Conservation (phyloP, 495 filamentous ascomycete species). For the Penicillium fimorum region DNA sequence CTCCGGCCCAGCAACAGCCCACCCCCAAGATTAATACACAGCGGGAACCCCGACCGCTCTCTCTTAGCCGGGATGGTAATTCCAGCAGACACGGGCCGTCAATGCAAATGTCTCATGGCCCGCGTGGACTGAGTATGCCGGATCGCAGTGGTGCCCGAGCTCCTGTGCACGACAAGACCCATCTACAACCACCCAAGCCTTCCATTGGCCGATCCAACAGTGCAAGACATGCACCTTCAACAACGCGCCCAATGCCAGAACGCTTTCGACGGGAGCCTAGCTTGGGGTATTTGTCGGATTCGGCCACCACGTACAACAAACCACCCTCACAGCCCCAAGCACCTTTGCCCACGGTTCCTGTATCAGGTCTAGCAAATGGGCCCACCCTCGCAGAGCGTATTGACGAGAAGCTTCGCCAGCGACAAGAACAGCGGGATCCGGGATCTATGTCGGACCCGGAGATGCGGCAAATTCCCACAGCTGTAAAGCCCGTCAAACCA, state of each 20-base stretch:
- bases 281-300: slow-evolving; percentile 32
- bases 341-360: background rate
- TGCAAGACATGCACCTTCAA: slow-evolving; percentile 11
- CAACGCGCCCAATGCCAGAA: slow-evolving; percentile 1
- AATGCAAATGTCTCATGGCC: slow-evolving; percentile 8
- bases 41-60: background rate
- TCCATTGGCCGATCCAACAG: slow-evolving; percentile 25
- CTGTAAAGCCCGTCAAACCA: slow-evolving; percentile 6
- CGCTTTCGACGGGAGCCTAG: slow-evolving; percentile 7
- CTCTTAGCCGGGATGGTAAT: background rate
- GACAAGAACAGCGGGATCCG: slow-evolving; percentile 28
- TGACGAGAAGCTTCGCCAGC: slow-evolving; percentile 38
- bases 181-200: background rate
- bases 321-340: slow-evolving; percentile 1
- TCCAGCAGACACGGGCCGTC: background rate
- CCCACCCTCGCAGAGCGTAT: slow-evolving; percentile 37
- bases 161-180: slow-evolving; percentile 5
- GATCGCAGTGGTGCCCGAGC: slow-evolving; percentile 12
- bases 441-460: slow-evolving; percentile 22
- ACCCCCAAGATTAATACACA: background rate
- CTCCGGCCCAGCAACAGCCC: slow-evolving; percentile 6
- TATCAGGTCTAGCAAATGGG: slow-evolving; percentile 7
- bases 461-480: background rate
- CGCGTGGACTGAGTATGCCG: background rate
- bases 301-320: slow-evolving; percentile 17